phyloP scores from a whole-genome alignment of 2,329 filamentous ascomycete species.

The Huntiella decipiens region DNA sequence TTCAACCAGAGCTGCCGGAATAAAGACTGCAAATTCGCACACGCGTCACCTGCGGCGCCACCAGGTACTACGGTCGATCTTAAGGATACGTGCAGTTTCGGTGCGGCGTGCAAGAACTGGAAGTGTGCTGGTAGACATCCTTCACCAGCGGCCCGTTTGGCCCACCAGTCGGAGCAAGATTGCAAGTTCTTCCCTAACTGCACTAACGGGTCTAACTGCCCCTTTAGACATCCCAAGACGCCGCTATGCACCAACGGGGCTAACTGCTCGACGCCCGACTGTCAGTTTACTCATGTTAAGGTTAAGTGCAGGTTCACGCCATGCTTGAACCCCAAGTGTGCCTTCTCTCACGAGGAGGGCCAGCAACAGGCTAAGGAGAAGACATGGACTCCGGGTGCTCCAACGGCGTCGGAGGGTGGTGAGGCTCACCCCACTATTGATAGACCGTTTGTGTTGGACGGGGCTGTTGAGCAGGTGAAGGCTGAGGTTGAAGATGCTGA shows the following conservation, averaged over 20 bases:
- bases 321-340: constrained; percentile 73
- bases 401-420: background rate
- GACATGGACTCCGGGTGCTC: constrained; percentile 53
- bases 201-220: constrained; percentile 58
- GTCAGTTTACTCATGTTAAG: constrained; percentile 77
- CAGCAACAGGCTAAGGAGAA: constrained; percentile 81
- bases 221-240: constrained; percentile 76
- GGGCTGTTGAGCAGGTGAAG: constrained; percentile 27
- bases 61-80: constrained; percentile 61
- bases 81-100: constrained; percentile 63
- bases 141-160: constrained; percentile 62
- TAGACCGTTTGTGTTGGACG: constrained; percentile 63
- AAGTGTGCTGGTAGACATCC: constrained; percentile 89
- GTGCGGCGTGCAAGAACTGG: constrained; percentile 82
- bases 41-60: constrained; percentile 80
- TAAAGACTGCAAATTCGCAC: constrained; percentile 76
- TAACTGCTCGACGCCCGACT: constrained; percentile 62
- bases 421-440: constrained; percentile 61
- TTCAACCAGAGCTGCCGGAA: constrained; percentile 82
- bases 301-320: constrained; percentile 80
- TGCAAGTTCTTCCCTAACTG: constrained; percentile 89
- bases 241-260: constrained; percentile 80
- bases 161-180: constrained; percentile 65
- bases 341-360: constrained; percentile 79
- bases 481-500: constrained; percentile 21